A percentile compares a stretch with the other conserved stretches of the same genome.
Evolutionary conservation across 495 filamentous ascomycete species (phyloP).

Genomic region (Talaromyces stipitatus): DNA sequence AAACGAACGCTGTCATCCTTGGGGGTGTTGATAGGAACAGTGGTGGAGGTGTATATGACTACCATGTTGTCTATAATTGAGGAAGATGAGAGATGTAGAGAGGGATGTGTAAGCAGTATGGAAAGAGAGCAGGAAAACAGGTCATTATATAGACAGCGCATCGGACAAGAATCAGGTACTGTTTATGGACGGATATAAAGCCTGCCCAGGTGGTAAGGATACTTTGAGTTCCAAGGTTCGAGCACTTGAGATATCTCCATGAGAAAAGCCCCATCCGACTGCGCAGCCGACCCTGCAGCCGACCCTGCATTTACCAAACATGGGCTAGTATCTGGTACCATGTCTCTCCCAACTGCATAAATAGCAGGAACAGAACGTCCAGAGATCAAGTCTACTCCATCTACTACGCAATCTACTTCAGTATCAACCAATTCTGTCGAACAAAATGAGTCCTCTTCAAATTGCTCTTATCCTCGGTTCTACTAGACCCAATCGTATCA

Average conservation of each 20-base stretch:
- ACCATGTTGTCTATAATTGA: background rate
- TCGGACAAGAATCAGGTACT: no score
- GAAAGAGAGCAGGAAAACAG: background rate
- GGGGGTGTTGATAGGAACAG: background rate
- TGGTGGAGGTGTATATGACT: conserved; percentile 1
- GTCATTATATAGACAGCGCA: background rate
- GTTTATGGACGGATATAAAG: background rate
- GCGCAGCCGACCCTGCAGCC: conserved; percentile 2
- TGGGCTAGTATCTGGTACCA: background rate
- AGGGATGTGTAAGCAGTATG: no score
- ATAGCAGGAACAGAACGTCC: background rate
- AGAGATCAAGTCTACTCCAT: background rate
- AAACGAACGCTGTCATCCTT: background rate
- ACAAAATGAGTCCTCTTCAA: conserved; percentile 3
- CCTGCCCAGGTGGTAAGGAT: background rate
- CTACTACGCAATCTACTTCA: background rate
- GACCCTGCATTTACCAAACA: background rate
- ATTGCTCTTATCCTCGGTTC: conserved; percentile 2
- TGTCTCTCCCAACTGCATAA: background rate
- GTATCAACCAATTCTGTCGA: background rate
- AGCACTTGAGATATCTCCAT: background rate
- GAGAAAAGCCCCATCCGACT: no score
- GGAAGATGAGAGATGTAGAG: background rate
- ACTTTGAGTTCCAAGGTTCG: no score
- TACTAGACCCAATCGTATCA: background rate